Evolutionary conservation across 1,284 basidiomycete genomes (phyloP).

Genomic region (Rhodotorula glutinis): DNA sequence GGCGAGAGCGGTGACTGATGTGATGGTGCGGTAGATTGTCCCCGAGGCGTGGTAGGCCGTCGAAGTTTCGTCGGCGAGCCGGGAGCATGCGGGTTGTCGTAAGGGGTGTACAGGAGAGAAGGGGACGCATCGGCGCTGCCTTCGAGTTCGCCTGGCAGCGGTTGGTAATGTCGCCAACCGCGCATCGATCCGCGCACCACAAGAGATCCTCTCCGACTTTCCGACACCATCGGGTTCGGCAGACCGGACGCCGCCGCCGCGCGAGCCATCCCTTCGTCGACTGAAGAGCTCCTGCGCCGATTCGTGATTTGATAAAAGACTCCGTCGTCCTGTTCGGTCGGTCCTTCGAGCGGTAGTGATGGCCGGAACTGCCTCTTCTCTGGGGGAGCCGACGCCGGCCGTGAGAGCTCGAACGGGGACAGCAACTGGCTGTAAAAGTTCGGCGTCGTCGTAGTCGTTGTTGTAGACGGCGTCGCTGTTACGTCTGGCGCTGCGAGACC

Average conservation of each 20-base stretch:
- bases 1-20: too few species aligned
- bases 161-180: constrained; percentile 1
- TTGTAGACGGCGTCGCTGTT: neutral
- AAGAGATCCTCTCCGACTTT: neutral
- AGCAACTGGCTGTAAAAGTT: neutral
- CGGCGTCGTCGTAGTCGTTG: neutral
- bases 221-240: too few species aligned
- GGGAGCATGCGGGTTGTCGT: neutral
- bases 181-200: neutral
- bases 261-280: neutral
- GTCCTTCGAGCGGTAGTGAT: neutral
- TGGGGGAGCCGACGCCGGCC: constrained; percentile 23
- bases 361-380: neutral
- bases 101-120: neutral
- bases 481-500: too few species aligned
- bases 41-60: neutral
- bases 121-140: neutral
- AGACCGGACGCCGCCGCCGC: neutral
- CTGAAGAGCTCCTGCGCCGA: neutral
- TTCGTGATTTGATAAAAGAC: neutral
- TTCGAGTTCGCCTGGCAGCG: neutral
- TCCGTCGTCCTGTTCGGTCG: neutral
- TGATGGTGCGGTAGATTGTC: neutral
- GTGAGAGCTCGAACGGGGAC: constrained; percentile 1
- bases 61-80: neutral